phyloP scores from a whole-genome alignment of 1,139 yeast genomes.

The Barnettozyma hawaiiensis region DNA sequence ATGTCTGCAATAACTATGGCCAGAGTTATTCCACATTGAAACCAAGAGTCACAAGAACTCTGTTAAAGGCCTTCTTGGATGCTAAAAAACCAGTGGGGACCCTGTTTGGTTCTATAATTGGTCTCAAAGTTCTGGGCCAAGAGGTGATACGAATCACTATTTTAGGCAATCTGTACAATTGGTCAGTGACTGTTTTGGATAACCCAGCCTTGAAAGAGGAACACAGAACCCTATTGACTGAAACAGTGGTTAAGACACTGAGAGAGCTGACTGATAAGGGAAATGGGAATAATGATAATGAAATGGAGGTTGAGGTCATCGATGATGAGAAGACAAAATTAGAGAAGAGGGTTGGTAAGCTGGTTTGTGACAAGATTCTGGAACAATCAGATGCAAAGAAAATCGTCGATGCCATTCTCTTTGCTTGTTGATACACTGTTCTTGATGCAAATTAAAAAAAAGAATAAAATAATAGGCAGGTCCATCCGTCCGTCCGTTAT shows the following conservation, averaged over 20 bases:
- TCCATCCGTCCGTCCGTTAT: too few relatives aligned
- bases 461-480: too few relatives aligned
- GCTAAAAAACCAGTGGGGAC: conserved; percentile 74
- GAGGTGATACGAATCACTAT: conserved; percentile 85
- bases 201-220: conserved; percentile 29
- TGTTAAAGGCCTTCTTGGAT: conserved; percentile 85
- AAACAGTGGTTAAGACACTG: conserved; percentile 52
- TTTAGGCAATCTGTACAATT: conserved; percentile 76
- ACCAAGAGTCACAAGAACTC: conserved; percentile 90
- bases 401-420: conserved; percentile 66
- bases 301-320: conserved; percentile 32
- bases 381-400: conserved; percentile 46
- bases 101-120: conserved; percentile 86
- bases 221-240: conserved; percentile 43
- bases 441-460: background rate
- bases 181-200: conserved; percentile 56
- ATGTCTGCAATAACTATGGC: conserved; percentile 73
- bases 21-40: conserved; percentile 84
- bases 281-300: conserved; percentile 34
- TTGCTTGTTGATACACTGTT: conserved; percentile 52
- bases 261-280: conserved; percentile 36
- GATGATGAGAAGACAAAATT: conserved; percentile 44
- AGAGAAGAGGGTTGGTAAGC: conserved; percentile 54
- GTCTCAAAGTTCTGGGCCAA: conserved; percentile 75
- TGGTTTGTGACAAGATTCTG: conserved; percentile 46